Conservation (phyloP, 805 yeast species). For the Ogataea sp. region DNA sequence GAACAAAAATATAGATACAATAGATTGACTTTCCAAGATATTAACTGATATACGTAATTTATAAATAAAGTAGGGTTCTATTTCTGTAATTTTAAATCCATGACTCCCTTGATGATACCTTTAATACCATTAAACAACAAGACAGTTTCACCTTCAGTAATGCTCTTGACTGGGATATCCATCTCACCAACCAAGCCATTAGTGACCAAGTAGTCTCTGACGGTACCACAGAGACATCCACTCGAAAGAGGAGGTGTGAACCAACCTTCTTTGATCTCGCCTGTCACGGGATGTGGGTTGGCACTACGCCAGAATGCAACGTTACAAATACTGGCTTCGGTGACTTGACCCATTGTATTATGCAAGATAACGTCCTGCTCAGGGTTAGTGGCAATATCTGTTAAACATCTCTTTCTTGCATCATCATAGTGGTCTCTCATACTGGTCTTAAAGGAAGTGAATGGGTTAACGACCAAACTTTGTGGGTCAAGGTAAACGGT, state of each 20-base stretch:
- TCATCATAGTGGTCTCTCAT: constrained; percentile 51
- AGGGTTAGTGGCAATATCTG: constrained; percentile 16
- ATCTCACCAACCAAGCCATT: constrained; percentile 49
- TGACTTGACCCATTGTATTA: constrained; percentile 50
- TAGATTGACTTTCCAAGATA: too few species aligned
- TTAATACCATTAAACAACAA: constrained; percentile 74
- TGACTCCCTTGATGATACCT: constrained; percentile 63
- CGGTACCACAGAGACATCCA: constrained; percentile 85
- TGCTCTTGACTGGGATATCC: constrained; percentile 33
- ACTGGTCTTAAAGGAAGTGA: constrained; percentile 86
- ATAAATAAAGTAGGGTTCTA: background rate
- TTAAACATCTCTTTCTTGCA: constrained; percentile 47
- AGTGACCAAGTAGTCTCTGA: constrained; percentile 54
- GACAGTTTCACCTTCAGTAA: constrained; percentile 60
- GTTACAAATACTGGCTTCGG: constrained; percentile 81
- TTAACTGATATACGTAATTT: too few species aligned
- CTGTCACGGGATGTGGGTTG: constrained; percentile 18
- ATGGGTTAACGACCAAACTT: constrained; percentile 52
- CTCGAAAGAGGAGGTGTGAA: constrained; percentile 69
- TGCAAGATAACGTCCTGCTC: constrained; percentile 61
- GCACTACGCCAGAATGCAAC: constrained; percentile 49
- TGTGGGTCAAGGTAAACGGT: constrained; percentile 53
- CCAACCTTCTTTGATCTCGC: constrained; percentile 42
- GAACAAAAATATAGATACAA: background rate
- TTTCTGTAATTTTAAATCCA: background rate